Percentiles rank a stretch among this genome's conserved stretches.
These are phyloP conservation scores for Phytophthora pisi DNA, from an alignment of 352 stramenopile genomes.

Conservation along the genomic window DNA sequence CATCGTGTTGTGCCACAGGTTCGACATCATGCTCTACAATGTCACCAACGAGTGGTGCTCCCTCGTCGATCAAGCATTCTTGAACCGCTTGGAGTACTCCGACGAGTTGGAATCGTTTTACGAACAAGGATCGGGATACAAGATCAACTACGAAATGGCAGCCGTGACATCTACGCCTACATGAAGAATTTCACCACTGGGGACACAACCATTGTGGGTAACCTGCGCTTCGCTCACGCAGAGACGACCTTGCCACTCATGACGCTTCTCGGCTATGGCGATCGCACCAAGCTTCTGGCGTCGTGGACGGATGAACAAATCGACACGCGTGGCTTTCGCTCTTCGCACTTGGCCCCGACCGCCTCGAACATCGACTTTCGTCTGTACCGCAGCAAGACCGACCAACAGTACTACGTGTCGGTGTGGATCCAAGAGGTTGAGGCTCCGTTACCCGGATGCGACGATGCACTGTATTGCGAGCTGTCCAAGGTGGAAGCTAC, in stretches of 20 bases:
- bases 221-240: constrained; percentile 75
- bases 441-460: constrained; percentile 49
- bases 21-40: constrained; percentile 68
- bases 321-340: constrained; percentile 55
- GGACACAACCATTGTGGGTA: constrained; percentile 39
- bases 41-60: constrained; percentile 65
- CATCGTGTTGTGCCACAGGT: constrained; percentile 31
- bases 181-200: constrained; percentile 59
- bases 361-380: constrained; percentile 79
- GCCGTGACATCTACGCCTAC: constrained; percentile 56
- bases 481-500: constrained; percentile 52
- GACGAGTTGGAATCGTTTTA: constrained; percentile 81
- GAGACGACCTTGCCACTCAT: constrained; percentile 81
- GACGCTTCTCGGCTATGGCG: constrained; percentile 65
- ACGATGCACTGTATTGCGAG: constrained; percentile 49
- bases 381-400: constrained; percentile 46
- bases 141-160: constrained; percentile 84
- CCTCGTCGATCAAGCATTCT: constrained; percentile 44
- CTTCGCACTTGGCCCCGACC: constrained; percentile 61
- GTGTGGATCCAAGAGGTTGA: constrained; percentile 56
- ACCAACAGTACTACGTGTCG: constrained; percentile 56
- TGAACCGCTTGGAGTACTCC: constrained; percentile 62
- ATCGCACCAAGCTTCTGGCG: constrained; percentile 41
- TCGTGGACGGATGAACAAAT: constrained; percentile 46
- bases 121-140: constrained; percentile 55